Base-by-base conservation (phyloP, 2,329 filamentous ascomycete species). In the Beauveria asiatica region DNA sequence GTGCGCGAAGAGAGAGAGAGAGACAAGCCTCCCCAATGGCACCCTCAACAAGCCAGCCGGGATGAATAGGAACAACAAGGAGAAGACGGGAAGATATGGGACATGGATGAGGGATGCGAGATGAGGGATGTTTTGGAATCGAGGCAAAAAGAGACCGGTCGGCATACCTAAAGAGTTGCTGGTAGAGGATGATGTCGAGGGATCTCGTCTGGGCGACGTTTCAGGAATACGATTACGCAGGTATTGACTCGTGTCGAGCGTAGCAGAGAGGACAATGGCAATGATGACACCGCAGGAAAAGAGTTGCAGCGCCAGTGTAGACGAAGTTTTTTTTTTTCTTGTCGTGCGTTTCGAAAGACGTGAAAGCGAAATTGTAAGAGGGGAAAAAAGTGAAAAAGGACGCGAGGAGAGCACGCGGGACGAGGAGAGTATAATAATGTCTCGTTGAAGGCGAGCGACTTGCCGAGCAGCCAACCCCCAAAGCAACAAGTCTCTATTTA, bases 181-280 rank as follows among this genome's bases (percentile, higher is more conserved):
- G 45, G 21, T 45, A 3, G 52, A 55, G 33, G 33, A 37, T 13
- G 41, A 46, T 10, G 25, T 23, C 11, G 53, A 46, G 41, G 45
- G 56, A 25, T 41, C 16, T 57, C 33, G 45, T 42, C 23, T 57
- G 45, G 45, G 21, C 46, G 33, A 44, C 27, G 54, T 57, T 57
- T 57, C 55, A 41, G 30, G 55, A 57, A 17, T 1, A 27, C 33
- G 45, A 39, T 52, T 11, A 49, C 27, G 42, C 30, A 27, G 37
- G 56, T 59, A 59, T 41, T n/a, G 56, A 52, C 13, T 52, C 25
- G 37, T 11, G 56, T 59, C 46, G 48, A 52, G 48, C n/a, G 56
- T 52, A 16, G 56, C 56, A 41, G 56, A 39, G 17, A 59, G 46
- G 17, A 59, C 56, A 8, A 52, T 52, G 56, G 56, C 48, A 48